Conservation (phyloP, 192 early-diverging fungal species). For the Podila verticillata region DNA sequence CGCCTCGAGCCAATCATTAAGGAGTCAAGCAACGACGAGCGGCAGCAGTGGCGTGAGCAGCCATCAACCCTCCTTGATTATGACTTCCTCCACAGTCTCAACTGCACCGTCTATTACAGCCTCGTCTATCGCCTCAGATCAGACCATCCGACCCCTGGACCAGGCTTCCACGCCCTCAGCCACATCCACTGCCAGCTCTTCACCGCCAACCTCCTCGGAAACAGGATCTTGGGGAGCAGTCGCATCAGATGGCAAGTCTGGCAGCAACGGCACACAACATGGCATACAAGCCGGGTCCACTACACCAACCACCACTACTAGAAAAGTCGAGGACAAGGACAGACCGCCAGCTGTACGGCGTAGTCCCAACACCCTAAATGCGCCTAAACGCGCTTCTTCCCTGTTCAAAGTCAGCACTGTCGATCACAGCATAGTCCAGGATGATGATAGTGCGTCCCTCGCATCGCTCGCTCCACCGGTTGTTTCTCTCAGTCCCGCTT, state of each 20-base stretch:
- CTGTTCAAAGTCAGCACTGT: conserved; percentile 44
- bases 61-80: background rate
- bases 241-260: conserved; percentile 3
- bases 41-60: background rate
- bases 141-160: background rate
- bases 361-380: background rate
- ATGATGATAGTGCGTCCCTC: conserved; percentile 29
- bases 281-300: background rate
- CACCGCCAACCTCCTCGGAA: conserved; percentile 1
- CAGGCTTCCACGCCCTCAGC: background rate
- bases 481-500: conserved; percentile 37
- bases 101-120: background rate
- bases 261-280: background rate
- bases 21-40: background rate
- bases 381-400: conserved; percentile 39
- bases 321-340: conserved; percentile 13
- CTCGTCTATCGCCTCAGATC: background rate
- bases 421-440: conserved; percentile 37
- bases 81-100: background rate
- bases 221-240: conserved; percentile 9
- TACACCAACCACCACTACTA: background rate
- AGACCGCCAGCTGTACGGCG: conserved; percentile 3
- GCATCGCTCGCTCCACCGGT: conserved; percentile 39
- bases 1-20: too few species aligned
- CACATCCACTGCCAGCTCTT: background rate